Conservation (phyloP, 805 yeast genomes). For the Wickerhamomyces hampshirensis region DNA sequence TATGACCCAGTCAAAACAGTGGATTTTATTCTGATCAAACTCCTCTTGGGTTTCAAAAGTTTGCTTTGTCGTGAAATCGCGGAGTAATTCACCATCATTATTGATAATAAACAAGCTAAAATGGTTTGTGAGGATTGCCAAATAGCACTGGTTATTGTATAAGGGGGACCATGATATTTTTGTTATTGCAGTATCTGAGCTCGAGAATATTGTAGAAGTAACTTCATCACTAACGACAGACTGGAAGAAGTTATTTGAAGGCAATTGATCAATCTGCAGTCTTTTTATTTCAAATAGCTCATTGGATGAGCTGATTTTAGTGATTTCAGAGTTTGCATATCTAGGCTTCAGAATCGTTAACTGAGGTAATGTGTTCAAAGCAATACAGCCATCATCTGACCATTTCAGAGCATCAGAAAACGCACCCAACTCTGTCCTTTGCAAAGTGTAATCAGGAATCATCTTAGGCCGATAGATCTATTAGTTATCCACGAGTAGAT, state of each 20-base stretch:
- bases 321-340: constrained; percentile 7
- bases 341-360: constrained; percentile 20
- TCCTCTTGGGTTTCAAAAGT: constrained; percentile 9
- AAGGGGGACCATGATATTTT: constrained; percentile 22
- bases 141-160: constrained; percentile 8
- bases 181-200: constrained; percentile 9
- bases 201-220: constrained; percentile 12
- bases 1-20: constrained; percentile 19
- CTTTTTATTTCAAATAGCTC: constrained; percentile 14
- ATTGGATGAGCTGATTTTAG: constrained; percentile 10
- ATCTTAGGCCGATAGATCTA: too few species aligned
- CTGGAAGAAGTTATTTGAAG: constrained; percentile 7
- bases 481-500: too few species aligned
- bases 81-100: constrained; percentile 10
- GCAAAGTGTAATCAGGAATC: constrained; percentile 9
- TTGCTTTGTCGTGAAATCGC: constrained; percentile 9
- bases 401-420: constrained; percentile 15
- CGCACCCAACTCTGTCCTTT: constrained; percentile 16
- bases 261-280: constrained; percentile 12
- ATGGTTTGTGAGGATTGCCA: constrained; percentile 20
- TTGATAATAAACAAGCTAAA: constrained; percentile 13
- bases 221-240: constrained; percentile 17
- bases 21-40: constrained; percentile 11
- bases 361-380: constrained; percentile 17
- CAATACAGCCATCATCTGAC: constrained; percentile 24